A percentile compares a stretch with the other conserved stretches of the same genome.
Evolutionary conservation across 1,284 basidiomycete genomes (phyloP).

Genomic region (Puccinia brachypodii): DNA sequence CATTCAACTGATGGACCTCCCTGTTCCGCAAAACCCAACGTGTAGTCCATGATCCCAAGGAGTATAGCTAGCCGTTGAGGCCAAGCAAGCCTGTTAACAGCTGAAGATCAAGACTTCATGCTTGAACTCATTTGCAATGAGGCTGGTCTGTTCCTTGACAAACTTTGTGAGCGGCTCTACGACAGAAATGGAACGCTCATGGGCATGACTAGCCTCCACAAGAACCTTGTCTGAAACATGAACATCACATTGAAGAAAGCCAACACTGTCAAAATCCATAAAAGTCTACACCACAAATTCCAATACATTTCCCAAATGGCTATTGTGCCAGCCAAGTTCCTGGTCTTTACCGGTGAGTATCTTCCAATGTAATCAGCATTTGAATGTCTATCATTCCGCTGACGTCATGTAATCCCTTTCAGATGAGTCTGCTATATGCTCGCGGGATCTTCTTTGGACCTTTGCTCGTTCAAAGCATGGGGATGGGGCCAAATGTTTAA

Average conservation of each 20-base stretch:
- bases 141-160: neutral
- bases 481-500: neutral
- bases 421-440: neutral
- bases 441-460: neutral
- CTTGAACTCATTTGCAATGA: neutral
- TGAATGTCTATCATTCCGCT: too few relatives aligned
- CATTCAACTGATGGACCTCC: slow-evolving; percentile 1
- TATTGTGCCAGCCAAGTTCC: neutral
- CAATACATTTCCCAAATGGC: neutral
- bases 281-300: neutral
- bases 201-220: neutral
- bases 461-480: neutral
- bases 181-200: neutral
- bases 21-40: neutral
- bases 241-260: neutral
- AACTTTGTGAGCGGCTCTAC: neutral
- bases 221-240: neutral
- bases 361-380: too few relatives aligned
- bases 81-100: too few relatives aligned
- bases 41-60: slow-evolving; percentile 10
- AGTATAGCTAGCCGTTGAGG: too few relatives aligned
- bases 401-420: too few relatives aligned
- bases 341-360: neutral
- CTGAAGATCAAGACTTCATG: too few relatives aligned
- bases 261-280: neutral